phyloP scores from a whole-genome alignment of 768 basidiomycete genomes.

The Boletus rufocinnamomeus region DNA sequence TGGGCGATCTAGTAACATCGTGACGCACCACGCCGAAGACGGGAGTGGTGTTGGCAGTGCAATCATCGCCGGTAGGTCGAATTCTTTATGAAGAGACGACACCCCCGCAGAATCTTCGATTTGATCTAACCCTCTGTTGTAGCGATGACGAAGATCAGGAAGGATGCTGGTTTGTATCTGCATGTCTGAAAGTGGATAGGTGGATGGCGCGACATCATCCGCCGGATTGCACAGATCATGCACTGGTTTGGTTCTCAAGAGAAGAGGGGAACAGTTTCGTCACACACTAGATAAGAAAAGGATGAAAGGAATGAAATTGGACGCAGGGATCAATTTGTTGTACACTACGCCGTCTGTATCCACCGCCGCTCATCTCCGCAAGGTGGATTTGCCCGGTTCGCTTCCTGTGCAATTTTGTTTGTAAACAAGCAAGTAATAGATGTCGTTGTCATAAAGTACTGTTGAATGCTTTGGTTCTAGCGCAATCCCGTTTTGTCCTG shows the following conservation, averaged over 20 bases:
- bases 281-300: conserved; percentile 6
- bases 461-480: neutral
- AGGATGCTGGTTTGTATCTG: conserved; percentile 59
- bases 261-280: neutral
- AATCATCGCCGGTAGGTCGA: conserved; percentile 78
- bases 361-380: conserved; percentile 1
- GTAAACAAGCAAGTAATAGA: neutral
- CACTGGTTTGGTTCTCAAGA: neutral
- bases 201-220: neutral
- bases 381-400: neutral
- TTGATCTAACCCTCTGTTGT: conserved; percentile 5
- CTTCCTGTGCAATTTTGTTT: neutral
- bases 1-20: conserved; percentile 42
- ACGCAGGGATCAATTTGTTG: conserved; percentile 12
- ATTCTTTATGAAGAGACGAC: neutral
- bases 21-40: conserved; percentile 45
- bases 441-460: neutral
- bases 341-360: conserved; percentile 13
- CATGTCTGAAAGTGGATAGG: conserved; percentile 41
- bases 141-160: conserved; percentile 91
- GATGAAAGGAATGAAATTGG: neutral
- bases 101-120: neutral
- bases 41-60: conserved; percentile 92
- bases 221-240: neutral
- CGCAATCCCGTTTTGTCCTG: neutral